phyloP scores from a whole-genome alignment of 192 early-diverging fungal genomes.

The Coemansia sp. region DNA sequence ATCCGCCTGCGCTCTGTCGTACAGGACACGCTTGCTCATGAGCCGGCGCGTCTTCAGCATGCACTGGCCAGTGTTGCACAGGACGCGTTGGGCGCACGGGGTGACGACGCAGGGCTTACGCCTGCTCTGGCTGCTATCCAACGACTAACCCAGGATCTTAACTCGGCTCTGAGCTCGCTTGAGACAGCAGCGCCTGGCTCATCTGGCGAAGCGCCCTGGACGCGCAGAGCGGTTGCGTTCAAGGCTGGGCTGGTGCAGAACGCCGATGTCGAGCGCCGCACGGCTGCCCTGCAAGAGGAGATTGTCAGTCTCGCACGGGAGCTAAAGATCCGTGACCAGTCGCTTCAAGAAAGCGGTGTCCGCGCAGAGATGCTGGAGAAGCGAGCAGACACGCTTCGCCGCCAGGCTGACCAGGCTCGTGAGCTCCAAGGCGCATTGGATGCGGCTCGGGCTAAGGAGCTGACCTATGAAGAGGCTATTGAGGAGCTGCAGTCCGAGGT shows the following conservation, averaged over 20 bases:
- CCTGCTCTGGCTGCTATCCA: constrained; percentile 21
- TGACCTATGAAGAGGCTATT: constrained; percentile 72
- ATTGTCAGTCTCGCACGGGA: constrained; percentile 78
- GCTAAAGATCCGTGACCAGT: constrained; percentile 78
- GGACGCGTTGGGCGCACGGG: constrained; percentile 31
- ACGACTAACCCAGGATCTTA: constrained; percentile 25
- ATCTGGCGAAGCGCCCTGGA: constrained; percentile 69
- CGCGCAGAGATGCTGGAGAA: constrained; percentile 84
- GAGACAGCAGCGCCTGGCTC: constrained; percentile 6
- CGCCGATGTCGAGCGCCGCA: constrained; percentile 73
- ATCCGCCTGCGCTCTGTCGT: constrained; percentile 16
- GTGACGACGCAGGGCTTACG: constrained; percentile 19
- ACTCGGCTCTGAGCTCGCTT: constrained; percentile 16
- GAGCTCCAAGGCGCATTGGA: constrained; percentile 62
- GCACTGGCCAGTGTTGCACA: constrained; percentile 29
- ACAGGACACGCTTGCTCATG: constrained; percentile 20
- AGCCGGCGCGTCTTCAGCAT: constrained; percentile 13
- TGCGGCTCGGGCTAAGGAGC: constrained; percentile 61
- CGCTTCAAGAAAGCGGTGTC: constrained; percentile 70
- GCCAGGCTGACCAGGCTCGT: constrained; percentile 65
- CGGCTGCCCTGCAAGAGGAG: constrained; percentile 75
- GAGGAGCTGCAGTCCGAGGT: constrained; percentile 68
- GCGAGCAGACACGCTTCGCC: constrained; percentile 65
- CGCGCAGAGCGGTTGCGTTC: constrained; percentile 72
- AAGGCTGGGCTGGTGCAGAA: constrained; percentile 81